Evolutionary conservation across 805 yeast genomes (phyloP), one percentile per base, ranked within the genome.

Genomic region (Kluyveromyces nonfermentans): DNA sequence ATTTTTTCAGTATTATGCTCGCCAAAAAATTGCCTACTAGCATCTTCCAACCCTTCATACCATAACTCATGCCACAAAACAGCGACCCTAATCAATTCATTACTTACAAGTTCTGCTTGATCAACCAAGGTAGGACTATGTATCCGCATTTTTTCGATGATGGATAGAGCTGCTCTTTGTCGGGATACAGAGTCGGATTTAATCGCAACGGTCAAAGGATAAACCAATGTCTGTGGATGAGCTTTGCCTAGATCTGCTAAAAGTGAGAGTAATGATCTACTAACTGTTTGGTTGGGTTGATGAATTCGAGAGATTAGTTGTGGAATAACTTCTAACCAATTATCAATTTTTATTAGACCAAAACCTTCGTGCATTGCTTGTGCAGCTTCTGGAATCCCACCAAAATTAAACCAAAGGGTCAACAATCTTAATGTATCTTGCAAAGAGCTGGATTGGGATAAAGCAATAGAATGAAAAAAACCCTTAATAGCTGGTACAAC

Each of bases 1-100:
- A 93, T 93, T 62, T 86, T 88, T 43, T 88, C 96, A 10, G 90
- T 84, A 57, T 93, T 88, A 54, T 87, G 93, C 49, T 93, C 98
- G 31, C 94, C 96, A 63, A 88, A 90, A 68, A 82, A 93, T 42
- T 85, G 74, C 46, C 96, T 72, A 3, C 96, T 88, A 0, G 98
- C 98, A 67, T 93, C 96, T 60, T 93, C 99, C 28, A 93, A 70
- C 2, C 95, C 97, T 65, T 90, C 97, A 54, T 88, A 89, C 98
- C 99, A 93, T 59, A 84, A 82, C 57, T 93, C 99, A 56, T 88
- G 95, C 97, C 98, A 89, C 47, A 93, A 65, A 3, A 90, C 96
- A 1, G 97, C 96, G 15, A 88, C 96, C 51, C 97, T 72, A 49
- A 93, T 89, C 45, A 93, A 74, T 57, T 93, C 98, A 51, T 80